phyloP scores from a whole-genome alignment of 2,329 filamentous ascomycete genomes.

The Pseudogymnoascus sp. region DNA sequence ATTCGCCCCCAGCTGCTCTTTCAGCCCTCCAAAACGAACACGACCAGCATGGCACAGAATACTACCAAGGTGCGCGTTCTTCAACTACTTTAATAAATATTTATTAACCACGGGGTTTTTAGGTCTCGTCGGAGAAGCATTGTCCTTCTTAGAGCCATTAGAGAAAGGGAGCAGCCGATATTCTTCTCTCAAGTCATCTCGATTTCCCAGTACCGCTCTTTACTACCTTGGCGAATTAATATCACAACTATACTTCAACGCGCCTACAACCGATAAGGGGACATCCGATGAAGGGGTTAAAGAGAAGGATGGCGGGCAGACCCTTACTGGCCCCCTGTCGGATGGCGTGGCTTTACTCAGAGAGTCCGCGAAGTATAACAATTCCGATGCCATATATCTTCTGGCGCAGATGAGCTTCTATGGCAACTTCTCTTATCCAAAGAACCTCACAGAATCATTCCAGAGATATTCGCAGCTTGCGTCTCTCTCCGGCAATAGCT shows the following conservation, averaged over 20 bases:
- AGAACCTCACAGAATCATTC: constrained; percentile 74
- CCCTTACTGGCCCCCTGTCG: constrained; percentile 44
- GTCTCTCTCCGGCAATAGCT: constrained; percentile 71
- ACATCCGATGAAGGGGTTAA: constrained; percentile 14
- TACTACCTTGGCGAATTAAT: constrained; percentile 59
- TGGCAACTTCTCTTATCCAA: constrained; percentile 83
- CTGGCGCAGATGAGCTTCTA: constrained; percentile 95
- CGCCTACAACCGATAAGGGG: constrained; percentile 33
- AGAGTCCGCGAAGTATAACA: constrained; percentile 45
- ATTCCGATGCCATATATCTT: constrained; percentile 80
- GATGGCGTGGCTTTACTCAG: constrained; percentile 53
- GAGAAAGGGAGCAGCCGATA: constrained; percentile 23
- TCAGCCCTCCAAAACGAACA: constrained; percentile 22
- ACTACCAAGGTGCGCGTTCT: constrained; percentile 11
- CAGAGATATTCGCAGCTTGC: constrained; percentile 74
- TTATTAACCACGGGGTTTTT: not conserved
- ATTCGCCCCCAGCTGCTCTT: constrained; percentile 12
- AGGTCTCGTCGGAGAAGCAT: constrained; percentile 31
- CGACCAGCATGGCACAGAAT: constrained; percentile 15
- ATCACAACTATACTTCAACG: constrained; percentile 58
- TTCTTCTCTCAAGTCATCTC: constrained; percentile 43
- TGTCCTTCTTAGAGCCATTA: constrained; percentile 27
- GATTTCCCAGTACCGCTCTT: constrained; percentile 47
- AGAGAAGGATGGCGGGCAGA: constrained; percentile 23
- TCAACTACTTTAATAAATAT: not conserved